These are phyloP conservation scores for Syncephalastrum sp. DNA, from an alignment of 371 early-diverging fungal species.

Conservation along the genomic window DNA sequence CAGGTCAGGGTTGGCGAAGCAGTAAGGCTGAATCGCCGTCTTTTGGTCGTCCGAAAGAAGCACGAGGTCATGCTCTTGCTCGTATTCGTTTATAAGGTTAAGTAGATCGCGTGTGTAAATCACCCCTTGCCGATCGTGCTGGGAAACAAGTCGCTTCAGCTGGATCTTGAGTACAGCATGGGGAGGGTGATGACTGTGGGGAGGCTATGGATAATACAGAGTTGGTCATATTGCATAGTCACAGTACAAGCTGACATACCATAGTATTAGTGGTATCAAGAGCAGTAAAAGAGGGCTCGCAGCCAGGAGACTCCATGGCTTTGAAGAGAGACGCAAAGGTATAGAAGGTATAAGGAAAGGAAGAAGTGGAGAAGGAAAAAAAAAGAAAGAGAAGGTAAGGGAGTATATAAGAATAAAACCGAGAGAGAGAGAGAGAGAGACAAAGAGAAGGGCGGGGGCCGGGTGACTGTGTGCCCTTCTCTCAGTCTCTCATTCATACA, in stretches of 20 bases:
- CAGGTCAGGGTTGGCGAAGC: conserved; percentile 39
- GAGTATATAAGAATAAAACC: background rate
- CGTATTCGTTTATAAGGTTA: conserved; percentile 37
- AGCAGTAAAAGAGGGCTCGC: background rate
- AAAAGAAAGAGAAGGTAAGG: background rate
- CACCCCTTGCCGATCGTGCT: conserved; percentile 27
- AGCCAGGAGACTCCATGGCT: conserved; percentile 9
- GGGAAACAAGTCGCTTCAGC: conserved; percentile 33
- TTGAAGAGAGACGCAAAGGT: background rate
- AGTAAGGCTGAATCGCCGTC: conserved; percentile 44
- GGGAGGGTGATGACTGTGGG: conserved; percentile 29
- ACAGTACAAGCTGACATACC: background rate
- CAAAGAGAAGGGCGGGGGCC: background rate
- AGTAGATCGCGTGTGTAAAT: conserved; percentile 45
- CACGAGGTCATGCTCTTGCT: conserved; percentile 31
- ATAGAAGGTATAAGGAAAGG: conserved; percentile 1
- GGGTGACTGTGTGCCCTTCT: too few species aligned
- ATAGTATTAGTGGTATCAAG: background rate
- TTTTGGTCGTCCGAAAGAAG: conserved; percentile 40
- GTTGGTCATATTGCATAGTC: background rate
- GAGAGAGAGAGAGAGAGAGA: background rate
- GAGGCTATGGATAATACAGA: background rate
- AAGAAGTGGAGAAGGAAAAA: background rate
- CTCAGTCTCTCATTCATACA: too few species aligned
- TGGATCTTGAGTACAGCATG: conserved; percentile 44